Percentiles rank a stretch among this genome's conserved stretches.
phyloP scores from a whole-genome alignment of 2,329 filamentous ascomycete species.

The Cladosporium phlei region DNA sequence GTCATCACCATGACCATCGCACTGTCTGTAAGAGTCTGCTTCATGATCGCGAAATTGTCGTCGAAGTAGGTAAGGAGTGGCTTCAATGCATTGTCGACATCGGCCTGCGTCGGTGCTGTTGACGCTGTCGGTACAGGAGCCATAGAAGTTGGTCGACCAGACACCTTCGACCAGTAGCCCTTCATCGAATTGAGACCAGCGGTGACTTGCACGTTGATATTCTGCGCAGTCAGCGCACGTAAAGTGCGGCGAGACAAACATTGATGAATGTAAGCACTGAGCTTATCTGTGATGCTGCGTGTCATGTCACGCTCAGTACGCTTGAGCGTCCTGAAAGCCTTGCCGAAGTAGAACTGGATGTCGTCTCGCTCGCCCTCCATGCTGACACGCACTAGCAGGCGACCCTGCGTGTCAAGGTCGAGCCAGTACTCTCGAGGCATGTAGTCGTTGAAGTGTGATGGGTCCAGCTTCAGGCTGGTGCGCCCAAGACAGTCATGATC shows the following conservation, averaged over 20 bases:
- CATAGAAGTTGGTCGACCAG: constrained; percentile 33
- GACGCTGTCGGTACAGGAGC: constrained; percentile 15
- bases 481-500: constrained; percentile 96
- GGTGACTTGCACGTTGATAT: constrained; percentile 58
- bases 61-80: constrained; percentile 93
- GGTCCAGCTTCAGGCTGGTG: constrained; percentile 96
- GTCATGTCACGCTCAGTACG: constrained; percentile 97
- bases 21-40: constrained; percentile 84
- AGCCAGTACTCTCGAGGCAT: constrained; percentile 96
- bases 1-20: constrained; percentile 99
- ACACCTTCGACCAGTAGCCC: constrained; percentile 51
- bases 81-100: constrained; percentile 75
- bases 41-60: constrained; percentile 99
- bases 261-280: constrained; percentile 87
- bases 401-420: constrained; percentile 90
- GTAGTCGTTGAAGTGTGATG: constrained; percentile 94
- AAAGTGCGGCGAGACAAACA: constrained; percentile 81
- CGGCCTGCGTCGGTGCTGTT: constrained; percentile 55
- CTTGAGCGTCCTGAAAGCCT: constrained; percentile 91
- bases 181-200: constrained; percentile 53
- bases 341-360: constrained; percentile 97
- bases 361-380: constrained; percentile 99
- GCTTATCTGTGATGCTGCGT: constrained; percentile 95
- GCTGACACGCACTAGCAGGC: constrained; percentile 82
- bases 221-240: constrained; percentile 66